Evolutionary conservation across 371 early-diverging fungal genomes (phyloP).

Genomic region (Actinomortierella ambigua): DNA sequence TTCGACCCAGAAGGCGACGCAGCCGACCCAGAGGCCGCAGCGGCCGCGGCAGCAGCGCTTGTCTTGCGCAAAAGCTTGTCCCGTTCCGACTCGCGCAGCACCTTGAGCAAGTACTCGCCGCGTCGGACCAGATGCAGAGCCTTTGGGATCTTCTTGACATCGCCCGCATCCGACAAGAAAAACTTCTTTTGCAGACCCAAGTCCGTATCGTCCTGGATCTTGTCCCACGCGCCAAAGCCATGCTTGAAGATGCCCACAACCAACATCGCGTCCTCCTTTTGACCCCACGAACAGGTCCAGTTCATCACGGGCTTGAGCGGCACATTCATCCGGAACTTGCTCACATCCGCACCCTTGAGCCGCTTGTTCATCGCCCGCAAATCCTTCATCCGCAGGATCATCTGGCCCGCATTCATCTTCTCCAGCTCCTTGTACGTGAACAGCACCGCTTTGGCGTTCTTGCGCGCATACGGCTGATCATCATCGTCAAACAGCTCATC

Average conservation of each 20-base stretch:
- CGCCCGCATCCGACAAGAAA: slow-evolving; percentile 65
- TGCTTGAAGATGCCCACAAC: slow-evolving; percentile 92
- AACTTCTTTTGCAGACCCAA: slow-evolving; percentile 85
- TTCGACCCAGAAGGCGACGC: too few relatives aligned
- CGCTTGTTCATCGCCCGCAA: slow-evolving; percentile 50
- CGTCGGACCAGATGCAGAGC: slow-evolving; percentile 85
- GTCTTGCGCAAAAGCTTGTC: slow-evolving; percentile 13
- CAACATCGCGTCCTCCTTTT: slow-evolving; percentile 95
- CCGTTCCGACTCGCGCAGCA: slow-evolving; percentile 61
- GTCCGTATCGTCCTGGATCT: slow-evolving; percentile 79
- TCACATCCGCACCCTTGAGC: slow-evolving; percentile 47
- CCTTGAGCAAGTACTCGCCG: slow-evolving; percentile 90
- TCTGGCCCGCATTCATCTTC: slow-evolving; percentile 83
- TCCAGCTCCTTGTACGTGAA: slow-evolving; percentile 80
- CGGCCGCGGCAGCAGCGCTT: too few relatives aligned
- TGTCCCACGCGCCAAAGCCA: slow-evolving; percentile 94
- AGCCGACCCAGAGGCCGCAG: too few relatives aligned
- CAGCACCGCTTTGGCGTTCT: slow-evolving; percentile 78
- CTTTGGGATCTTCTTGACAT: slow-evolving; percentile 70
- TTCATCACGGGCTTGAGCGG: slow-evolving; percentile 82
- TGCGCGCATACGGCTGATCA: slow-evolving; percentile 49
- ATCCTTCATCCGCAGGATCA: slow-evolving; percentile 70
- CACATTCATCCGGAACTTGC: slow-evolving; percentile 49
- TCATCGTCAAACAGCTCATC: slow-evolving; percentile 49
- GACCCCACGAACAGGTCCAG: slow-evolving; percentile 91